Evolutionary conservation across 2,329 filamentous ascomycete species (phyloP).

Genomic region (Dendryphion nanum): DNA sequence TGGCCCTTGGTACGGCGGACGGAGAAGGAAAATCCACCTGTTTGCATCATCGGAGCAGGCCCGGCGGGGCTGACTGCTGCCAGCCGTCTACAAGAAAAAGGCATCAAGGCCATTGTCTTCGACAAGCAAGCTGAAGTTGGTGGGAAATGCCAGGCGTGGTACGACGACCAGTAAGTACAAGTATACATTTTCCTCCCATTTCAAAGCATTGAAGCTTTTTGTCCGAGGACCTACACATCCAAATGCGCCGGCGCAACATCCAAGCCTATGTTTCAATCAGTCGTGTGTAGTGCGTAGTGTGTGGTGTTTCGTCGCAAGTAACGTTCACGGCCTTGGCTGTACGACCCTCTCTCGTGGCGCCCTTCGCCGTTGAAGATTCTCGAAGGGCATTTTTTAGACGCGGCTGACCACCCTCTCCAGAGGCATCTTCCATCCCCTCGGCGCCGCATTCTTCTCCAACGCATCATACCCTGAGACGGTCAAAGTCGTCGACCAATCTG

Average conservation of each 20-base stretch:
- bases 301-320: too few relatives aligned
- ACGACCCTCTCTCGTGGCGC: too few relatives aligned
- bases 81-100: conserved; percentile 31
- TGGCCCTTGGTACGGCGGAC: conserved; percentile 19
- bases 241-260: too few relatives aligned
- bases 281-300: too few relatives aligned
- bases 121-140: conserved; percentile 36
- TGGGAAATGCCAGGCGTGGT: conserved; percentile 39
- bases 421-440: conserved; percentile 39
- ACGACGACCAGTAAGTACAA: conserved; percentile 35
- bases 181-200: background rate
- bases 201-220: too few relatives aligned
- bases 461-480: conserved; percentile 35
- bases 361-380: too few relatives aligned
- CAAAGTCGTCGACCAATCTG: conserved; percentile 33
- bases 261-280: too few relatives aligned
- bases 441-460: conserved; percentile 41
- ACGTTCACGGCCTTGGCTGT: too few relatives aligned
- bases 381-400: conserved; percentile 9
- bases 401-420: conserved; percentile 34
- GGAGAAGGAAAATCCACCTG: conserved; percentile 21
- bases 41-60: conserved; percentile 40
- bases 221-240: too few relatives aligned
- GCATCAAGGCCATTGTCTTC: conserved; percentile 36
- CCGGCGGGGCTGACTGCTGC: conserved; percentile 37